Conservation (phyloP, 345 rosid species). For the Moringa oleifera region DNA sequence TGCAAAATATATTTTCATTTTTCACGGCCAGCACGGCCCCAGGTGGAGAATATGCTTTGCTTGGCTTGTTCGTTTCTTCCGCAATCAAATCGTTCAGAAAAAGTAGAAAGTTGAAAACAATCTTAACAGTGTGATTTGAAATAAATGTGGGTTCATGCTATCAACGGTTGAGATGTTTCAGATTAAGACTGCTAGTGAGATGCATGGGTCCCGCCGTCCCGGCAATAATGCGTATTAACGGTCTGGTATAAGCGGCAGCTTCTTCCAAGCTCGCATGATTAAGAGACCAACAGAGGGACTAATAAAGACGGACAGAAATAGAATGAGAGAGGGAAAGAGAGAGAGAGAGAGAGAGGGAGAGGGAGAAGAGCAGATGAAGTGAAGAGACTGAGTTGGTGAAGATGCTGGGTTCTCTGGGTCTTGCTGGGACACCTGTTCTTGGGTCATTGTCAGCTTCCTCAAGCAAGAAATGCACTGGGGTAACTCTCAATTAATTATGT, state of each 20-base stretch:
- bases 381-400: constrained; percentile 16
- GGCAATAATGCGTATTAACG: not conserved
- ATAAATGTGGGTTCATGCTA: constrained; percentile 11
- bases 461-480: constrained; percentile 17
- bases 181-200: not conserved
- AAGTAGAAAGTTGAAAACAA: too few species aligned
- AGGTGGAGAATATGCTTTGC: constrained; percentile 28
- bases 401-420: constrained; percentile 25
- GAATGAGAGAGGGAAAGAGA: too few species aligned
- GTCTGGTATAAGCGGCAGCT: not conserved
- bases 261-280: not conserved
- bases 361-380: constrained; percentile 7
- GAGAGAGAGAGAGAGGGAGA: too few species aligned
- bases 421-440: constrained; percentile 7
- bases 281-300: too few species aligned
- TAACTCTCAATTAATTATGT: not conserved
- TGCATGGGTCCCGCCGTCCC: constrained; percentile 8
- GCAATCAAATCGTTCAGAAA: constrained; percentile 12
- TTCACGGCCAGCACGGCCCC: constrained; percentile 14
- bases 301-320: too few species aligned
- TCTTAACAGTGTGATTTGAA: not conserved
- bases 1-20: not conserved
- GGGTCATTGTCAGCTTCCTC: constrained; percentile 16
- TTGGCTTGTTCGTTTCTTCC: constrained; percentile 11
- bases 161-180: constrained; percentile 20